Evolutionary conservation across 176 grass and related monocot species (phyloP).

Genomic region (Phoenix dactylifera): DNA sequence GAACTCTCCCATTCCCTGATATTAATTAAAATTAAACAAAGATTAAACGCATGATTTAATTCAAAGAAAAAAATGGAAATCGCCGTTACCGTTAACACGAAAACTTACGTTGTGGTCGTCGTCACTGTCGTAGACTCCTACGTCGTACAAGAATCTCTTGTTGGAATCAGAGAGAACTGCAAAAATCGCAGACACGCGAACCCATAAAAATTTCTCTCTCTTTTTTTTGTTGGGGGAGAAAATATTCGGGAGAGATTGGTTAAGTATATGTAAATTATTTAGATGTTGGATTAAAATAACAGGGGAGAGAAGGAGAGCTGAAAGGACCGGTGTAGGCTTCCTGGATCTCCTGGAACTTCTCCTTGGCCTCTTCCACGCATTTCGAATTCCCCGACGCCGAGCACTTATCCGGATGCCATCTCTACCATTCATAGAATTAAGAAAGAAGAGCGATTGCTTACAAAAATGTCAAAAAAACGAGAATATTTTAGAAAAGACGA

Average conservation of each 20-base stretch:
- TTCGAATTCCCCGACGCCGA: constrained; percentile 48
- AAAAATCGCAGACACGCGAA: constrained; percentile 12
- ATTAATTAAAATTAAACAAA: no score
- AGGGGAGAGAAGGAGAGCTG: constrained; percentile 8
- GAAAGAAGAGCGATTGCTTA: not conserved
- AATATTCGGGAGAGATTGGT: not conserved
- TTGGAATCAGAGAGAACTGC: constrained; percentile 83
- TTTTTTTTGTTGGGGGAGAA: not conserved
- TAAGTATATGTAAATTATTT: no score
- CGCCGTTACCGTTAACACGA: no score
- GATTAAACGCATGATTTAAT: no score
- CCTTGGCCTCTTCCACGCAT: constrained; percentile 71
- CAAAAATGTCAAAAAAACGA: no score
- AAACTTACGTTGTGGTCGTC: constrained; percentile 30
- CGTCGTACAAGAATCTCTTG: constrained; percentile 90
- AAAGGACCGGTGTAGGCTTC: constrained; percentile 63
- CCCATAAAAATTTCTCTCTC: not conserved
- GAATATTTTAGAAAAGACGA: no score
- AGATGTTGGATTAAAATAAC: constrained; percentile 5
- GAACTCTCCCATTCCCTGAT: constrained; percentile 81
- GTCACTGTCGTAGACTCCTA: constrained; percentile 73
- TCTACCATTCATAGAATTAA: constrained; percentile 29
- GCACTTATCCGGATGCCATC: constrained; percentile 90
- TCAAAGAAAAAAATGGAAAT: no score
- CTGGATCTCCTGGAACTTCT: constrained; percentile 98